phyloP scores from a whole-genome alignment of 352 stramenopile genomes.

The Globisporangium lucens region DNA sequence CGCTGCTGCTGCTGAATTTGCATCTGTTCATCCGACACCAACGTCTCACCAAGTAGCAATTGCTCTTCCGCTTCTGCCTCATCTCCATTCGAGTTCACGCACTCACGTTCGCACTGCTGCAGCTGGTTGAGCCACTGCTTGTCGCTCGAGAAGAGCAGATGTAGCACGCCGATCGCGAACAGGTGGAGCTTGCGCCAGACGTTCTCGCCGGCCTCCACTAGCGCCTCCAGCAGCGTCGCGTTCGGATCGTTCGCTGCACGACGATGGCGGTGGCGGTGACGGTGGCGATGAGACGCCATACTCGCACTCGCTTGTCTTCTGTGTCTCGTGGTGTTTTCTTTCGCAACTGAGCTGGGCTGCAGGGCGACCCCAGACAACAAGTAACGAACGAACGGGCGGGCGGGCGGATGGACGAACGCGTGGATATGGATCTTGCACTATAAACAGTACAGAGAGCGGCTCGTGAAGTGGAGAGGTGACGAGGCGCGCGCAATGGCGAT shows the following conservation, averaged over 20 bases:
- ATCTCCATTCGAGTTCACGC: not conserved
- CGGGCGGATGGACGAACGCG: no score
- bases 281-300: not conserved
- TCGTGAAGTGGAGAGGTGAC: not conserved
- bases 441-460: not conserved
- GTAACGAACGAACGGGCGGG: not conserved
- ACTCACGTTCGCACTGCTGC: not conserved
- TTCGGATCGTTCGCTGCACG: slow-evolving; percentile 15
- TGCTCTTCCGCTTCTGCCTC: not conserved
- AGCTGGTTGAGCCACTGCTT: slow-evolving; percentile 33
- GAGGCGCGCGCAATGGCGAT: not conserved
- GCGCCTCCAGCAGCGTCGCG: slow-evolving; percentile 22
- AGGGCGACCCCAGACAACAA: not conserved
- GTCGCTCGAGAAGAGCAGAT: slow-evolving; percentile 77
- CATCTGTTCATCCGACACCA: not conserved
- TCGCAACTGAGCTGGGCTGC: not conserved
- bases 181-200: slow-evolving; percentile 68
- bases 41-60: not conserved
- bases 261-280: not conserved
- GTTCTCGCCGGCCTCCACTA: slow-evolving; percentile 34
- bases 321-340: not conserved
- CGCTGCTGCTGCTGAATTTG: not conserved
- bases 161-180: slow-evolving; percentile 51
- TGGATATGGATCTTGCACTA: not conserved
- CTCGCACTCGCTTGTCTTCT: not conserved